These are phyloP conservation scores for Exophiala sideris DNA, from an alignment of 2,329 filamentous ascomycete species.

Conservation along the genomic window DNA sequence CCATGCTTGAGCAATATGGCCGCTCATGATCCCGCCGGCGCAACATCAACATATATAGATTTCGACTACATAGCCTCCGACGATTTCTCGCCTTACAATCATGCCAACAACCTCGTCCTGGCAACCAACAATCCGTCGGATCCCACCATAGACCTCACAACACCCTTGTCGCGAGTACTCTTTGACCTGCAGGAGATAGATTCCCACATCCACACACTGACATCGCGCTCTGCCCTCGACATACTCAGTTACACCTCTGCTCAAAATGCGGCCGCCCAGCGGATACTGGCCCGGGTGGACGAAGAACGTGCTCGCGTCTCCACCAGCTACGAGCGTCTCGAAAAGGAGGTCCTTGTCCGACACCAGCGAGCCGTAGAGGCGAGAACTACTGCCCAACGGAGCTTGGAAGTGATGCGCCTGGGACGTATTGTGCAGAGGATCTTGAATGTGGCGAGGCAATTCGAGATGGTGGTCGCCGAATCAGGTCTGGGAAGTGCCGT, in stretches of 20 bases:
- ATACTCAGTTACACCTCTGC: slow-evolving; percentile 73
- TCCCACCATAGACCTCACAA: slow-evolving; percentile 85
- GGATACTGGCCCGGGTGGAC: slow-evolving; percentile 73
- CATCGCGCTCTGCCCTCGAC: slow-evolving; percentile 77
- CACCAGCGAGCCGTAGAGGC: slow-evolving; percentile 85
- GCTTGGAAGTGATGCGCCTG: slow-evolving; percentile 76
- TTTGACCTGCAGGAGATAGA: slow-evolving; percentile 98
- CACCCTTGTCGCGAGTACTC: slow-evolving; percentile 84
- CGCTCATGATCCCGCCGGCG: background rate
- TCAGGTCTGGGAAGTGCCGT: slow-evolving; percentile 45
- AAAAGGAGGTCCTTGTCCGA: slow-evolving; percentile 80
- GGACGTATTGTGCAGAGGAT: slow-evolving; percentile 74
- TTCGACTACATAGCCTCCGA: slow-evolving; percentile 87
- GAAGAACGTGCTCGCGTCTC: slow-evolving; percentile 75
- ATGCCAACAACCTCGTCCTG: slow-evolving; percentile 85
- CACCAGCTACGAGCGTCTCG: slow-evolving; percentile 78
- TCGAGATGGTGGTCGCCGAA: slow-evolving; percentile 81
- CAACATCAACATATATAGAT: slow-evolving; percentile 68
- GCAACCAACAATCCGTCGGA: slow-evolving; percentile 90
- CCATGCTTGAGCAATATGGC: slow-evolving; percentile 4
- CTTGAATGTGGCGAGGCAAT: slow-evolving; percentile 75
- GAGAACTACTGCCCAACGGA: slow-evolving; percentile 67
- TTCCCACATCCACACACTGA: slow-evolving; percentile 87
- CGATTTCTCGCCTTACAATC: slow-evolving; percentile 72
- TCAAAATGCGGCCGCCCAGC: slow-evolving; percentile 68